phyloP scores from a whole-genome alignment of 164 flowering plant species.

The Aristolochia fimbriata region DNA sequence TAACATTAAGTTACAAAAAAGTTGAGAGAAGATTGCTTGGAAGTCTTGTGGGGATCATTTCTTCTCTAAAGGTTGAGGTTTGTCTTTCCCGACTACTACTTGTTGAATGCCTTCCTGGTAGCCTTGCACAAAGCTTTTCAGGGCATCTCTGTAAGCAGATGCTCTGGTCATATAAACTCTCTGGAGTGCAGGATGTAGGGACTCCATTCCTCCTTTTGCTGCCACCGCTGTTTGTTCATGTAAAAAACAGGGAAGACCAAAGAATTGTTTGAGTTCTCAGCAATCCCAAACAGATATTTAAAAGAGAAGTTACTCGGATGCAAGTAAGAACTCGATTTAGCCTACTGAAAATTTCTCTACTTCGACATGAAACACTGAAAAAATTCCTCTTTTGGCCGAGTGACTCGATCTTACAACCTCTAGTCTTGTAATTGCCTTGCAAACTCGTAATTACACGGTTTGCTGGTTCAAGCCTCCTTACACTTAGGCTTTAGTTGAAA shows the following conservation, averaged over 20 bases:
- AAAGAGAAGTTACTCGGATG: neutral
- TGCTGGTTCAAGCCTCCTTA: too few relatives aligned
- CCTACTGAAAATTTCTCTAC: too few relatives aligned
- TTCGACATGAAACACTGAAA: too few relatives aligned
- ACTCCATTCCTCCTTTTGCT: slow-evolving; percentile 97
- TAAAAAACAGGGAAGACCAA: slow-evolving; percentile 1
- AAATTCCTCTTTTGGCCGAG: too few relatives aligned
- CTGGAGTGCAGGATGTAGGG: slow-evolving; percentile 77
- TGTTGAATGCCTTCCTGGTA: slow-evolving; percentile 85
- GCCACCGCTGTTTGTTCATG: slow-evolving; percentile 54
- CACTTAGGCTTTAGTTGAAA: too few relatives aligned
- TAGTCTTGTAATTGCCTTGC: too few relatives aligned
- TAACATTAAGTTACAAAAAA: too few relatives aligned
- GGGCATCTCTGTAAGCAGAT: slow-evolving; percentile 81
- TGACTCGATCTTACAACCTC: too few relatives aligned
- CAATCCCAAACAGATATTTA: neutral
- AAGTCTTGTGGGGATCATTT: slow-evolving; percentile 22
- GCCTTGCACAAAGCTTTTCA: slow-evolving; percentile 70
- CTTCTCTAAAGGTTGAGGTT: slow-evolving; percentile 30
- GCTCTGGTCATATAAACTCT: slow-evolving; percentile 85
- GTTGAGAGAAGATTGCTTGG: slow-evolving; percentile 15
- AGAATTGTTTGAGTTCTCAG: neutral
- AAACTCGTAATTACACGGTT: too few relatives aligned
- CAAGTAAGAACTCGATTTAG: neutral
- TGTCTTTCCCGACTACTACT: slow-evolving; percentile 55